phyloP scores from a whole-genome alignment of 1,284 basidiomycete species.

The Lentinula novae-zelandiae region DNA sequence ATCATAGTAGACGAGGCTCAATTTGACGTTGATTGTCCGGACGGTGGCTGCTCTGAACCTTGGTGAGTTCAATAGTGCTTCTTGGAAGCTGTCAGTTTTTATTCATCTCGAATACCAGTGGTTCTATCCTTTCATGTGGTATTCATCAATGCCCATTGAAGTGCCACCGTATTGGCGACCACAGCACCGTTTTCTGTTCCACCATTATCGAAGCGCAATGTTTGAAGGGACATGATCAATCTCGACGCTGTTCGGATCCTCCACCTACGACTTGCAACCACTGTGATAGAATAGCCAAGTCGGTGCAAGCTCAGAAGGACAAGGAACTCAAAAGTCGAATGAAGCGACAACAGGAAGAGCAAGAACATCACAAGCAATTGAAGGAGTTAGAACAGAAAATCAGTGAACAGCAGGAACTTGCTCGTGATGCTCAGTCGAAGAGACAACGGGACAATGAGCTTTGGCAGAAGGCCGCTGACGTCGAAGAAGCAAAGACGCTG shows the following conservation, averaged over 20 bases:
- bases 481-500: conserved; percentile 20
- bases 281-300: conserved; percentile 29
- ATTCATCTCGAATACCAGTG: conserved; percentile 27
- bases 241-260: not conserved
- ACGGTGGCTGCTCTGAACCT: conserved; percentile 49
- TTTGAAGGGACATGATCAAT: not conserved
- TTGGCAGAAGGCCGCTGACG: conserved; percentile 29
- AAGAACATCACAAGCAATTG: conserved; percentile 25
- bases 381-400: conserved; percentile 31
- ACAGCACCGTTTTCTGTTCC: not conserved
- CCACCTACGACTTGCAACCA: conserved; percentile 21
- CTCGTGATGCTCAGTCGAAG: conserved; percentile 23
- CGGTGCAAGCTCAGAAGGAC: conserved; percentile 25
- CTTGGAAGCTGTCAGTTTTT: not conserved
- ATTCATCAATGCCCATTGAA: conserved; percentile 48
- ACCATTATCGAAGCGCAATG: not conserved
- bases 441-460: conserved; percentile 25
- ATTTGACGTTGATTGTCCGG: conserved; percentile 51
- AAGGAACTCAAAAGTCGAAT: conserved; percentile 26
- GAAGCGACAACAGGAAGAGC: conserved; percentile 29
- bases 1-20: conserved; percentile 36
- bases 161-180: conserved; percentile 36
- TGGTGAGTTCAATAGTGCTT: conserved; percentile 24
- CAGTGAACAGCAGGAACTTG: conserved; percentile 19
- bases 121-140: conserved; percentile 39